Base-by-base conservation (phyloP, 345 rosid species). In the Lepidium aucheri region DNA sequence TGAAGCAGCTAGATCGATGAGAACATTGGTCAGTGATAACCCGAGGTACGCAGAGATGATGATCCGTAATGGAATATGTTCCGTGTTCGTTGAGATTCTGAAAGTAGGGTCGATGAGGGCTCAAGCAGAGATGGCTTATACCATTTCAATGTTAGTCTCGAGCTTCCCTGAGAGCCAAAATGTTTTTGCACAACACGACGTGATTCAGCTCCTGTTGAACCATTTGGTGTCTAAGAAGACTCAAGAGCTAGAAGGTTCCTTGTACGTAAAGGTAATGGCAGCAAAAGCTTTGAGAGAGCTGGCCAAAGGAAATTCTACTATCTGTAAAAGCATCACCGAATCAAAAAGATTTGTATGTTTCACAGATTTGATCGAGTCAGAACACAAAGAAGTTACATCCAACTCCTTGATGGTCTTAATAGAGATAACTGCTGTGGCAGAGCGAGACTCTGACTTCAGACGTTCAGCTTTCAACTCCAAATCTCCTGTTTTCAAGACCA, bases 71-170 rank as follows among this genome's bases (percentile, higher is more conserved):
- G 92, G 90, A 4, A 86, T 85, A 10, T 86, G 89, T 52, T 52
- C 57, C 8, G 84, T 90, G 65, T 84, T 90, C 55, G 79, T 80
- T 38, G 84, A 84, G 76, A 73, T 88, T 40, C 90, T 90, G 51
- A 84, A 83, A 84, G 87, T 86, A 67, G 88, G 89, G 32, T 82
- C 90, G 1, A 90, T 87, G 97, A 87, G 81, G 62, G 97, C 78
- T 14, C 93, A 88, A 68, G 88, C 85, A 10, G 81, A 75, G 66
- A 89, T 81, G 18, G 89, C 96, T 11, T 86, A 86, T 95, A 87
- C 93, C 11, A 86, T 79, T 39, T 82, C 97, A 1, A 86, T 86
- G 60, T 65, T 91, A 10, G 79, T 76, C 3, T 78, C 74, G 0
- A 72, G 76, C 76, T 72, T 77, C 74, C 81, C 91, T 2, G 78